These are phyloP conservation scores for Acorus gramineus DNA, from an alignment of 106 monocot genomes.

Conservation along the genomic window DNA sequence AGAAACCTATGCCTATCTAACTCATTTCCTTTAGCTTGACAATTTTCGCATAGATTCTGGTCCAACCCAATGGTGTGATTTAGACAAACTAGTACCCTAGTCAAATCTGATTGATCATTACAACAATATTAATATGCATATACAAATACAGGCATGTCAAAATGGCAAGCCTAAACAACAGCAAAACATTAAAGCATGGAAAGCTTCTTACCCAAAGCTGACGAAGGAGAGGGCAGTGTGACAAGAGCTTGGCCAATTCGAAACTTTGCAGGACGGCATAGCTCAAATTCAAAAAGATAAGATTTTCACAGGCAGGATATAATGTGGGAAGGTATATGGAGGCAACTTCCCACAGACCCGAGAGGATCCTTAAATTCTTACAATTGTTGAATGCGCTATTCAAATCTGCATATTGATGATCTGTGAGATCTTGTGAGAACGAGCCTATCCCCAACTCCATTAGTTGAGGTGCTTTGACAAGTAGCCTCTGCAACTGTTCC, in stretches of 20 bases:
- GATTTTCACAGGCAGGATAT: slow-evolving; percentile 27
- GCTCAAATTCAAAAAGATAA: slow-evolving; percentile 34
- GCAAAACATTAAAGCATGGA: background rate
- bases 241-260: slow-evolving; percentile 30
- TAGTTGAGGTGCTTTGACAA: slow-evolving; percentile 37
- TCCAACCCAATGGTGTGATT: too few species aligned
- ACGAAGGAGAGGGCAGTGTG: slow-evolving; percentile 28
- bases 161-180: too few species aligned
- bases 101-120: too few species aligned
- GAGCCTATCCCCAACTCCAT: slow-evolving; percentile 51
- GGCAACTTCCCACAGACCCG: slow-evolving; percentile 41
- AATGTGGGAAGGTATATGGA: slow-evolving; percentile 23
- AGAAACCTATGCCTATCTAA: too few species aligned
- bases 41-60: too few species aligned
- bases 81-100: too few species aligned
- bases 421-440: slow-evolving; percentile 14
- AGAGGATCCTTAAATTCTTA: slow-evolving; percentile 31
- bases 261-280: slow-evolving; percentile 30
- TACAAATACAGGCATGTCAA: background rate
- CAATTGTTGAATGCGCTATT: slow-evolving; percentile 21
- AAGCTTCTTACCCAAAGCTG: slow-evolving; percentile 33
- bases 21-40: too few species aligned
- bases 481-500: slow-evolving; percentile 32
- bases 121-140: too few species aligned
- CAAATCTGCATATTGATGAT: slow-evolving; percentile 15